Percentiles rank a stretch among this genome's conserved stretches.
These are phyloP conservation scores for Mycena galericulata DNA, from an alignment of 768 basidiomycete genomes.

Conservation along the genomic window DNA sequence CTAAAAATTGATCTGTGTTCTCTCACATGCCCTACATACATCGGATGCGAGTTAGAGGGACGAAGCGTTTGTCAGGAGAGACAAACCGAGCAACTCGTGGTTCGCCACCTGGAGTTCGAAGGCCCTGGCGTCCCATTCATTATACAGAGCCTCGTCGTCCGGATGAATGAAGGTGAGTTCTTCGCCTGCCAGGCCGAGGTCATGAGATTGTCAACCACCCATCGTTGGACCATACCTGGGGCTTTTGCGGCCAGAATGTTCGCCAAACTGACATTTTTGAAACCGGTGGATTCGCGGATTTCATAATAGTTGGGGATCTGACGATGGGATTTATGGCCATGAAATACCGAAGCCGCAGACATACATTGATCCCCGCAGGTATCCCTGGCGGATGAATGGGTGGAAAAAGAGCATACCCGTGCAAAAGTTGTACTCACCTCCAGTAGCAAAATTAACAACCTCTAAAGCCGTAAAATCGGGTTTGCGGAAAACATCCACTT, in stretches of 20 bases:
- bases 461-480: constrained; percentile 92
- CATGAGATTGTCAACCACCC: too few species aligned
- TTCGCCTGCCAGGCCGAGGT: constrained; percentile 79
- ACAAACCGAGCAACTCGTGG: constrained; percentile 83
- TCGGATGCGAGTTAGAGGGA: too few species aligned
- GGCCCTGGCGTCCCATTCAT: constrained; percentile 80
- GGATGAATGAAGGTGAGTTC: constrained; percentile 86
- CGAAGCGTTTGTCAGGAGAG: too few species aligned
- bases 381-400: constrained; percentile 58
- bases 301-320: constrained; percentile 90
- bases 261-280: constrained; percentile 92
- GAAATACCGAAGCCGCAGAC: neutral
- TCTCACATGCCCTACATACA: too few species aligned
- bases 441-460: constrained; percentile 62
- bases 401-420: neutral
- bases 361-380: constrained; percentile 83
- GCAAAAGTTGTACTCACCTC: constrained; percentile 61
- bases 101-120: constrained; percentile 94
- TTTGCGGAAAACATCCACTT: constrained; percentile 82
- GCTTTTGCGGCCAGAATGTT: constrained; percentile 92
- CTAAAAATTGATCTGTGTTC: too few species aligned
- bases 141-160: constrained; percentile 79
- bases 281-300: constrained; percentile 83
- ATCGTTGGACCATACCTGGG: constrained; percentile 78
- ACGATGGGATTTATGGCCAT: constrained; percentile 1